Evolutionary conservation across 345 rosid species (phyloP), one percentile per base, ranked within the genome.

Genomic region (Ceriops decandra): DNA sequence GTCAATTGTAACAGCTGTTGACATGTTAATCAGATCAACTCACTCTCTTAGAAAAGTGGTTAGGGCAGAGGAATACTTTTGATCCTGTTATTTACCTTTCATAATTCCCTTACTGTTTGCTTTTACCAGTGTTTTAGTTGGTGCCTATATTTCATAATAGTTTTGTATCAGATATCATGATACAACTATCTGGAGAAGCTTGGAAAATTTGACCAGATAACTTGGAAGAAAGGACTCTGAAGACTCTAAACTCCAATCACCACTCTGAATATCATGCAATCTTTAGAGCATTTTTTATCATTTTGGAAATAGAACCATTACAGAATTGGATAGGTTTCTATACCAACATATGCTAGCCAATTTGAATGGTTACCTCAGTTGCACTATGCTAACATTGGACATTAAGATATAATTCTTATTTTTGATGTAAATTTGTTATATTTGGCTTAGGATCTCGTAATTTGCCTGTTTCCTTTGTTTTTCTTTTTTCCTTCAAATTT

Each of bases 381-480:
- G 49, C 49, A 42, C 49, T 15, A 13, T 42, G 16, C 5, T 13
- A 11, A 42, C 49, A 42, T 42, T 42, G 49, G 5, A 42, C 5
- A 0, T 42, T 13, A 13, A 42, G 49, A 42, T 42, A 13, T 42
- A 42, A 42, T 42, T 13, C 49, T 42, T 13, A 42, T 42, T 42
- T 42, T 42, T 1, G 4, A 42, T 13, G 17, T 42, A 13, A 42
- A 52, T 65, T 21, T 57, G 36, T 28, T 26, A 62, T 8, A 31
- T 63, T 52, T 21, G 47, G 36, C 13, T 33, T 9, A 36, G 35
- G 21, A 54, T 31, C 52, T 57, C 30, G 46, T 62, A 60, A 63
- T 77, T 57, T 53, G n/a, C 57, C 60, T 69, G 70, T 65, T 66
- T 59, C 32, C 42, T 66, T 24, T 52, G 30, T 32, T 17, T 28